Evolutionary conservation across 2,329 filamentous ascomycete genomes (phyloP), one percentile per base, ranked within the genome.

Genomic region (Akanthomyces lecanii): DNA sequence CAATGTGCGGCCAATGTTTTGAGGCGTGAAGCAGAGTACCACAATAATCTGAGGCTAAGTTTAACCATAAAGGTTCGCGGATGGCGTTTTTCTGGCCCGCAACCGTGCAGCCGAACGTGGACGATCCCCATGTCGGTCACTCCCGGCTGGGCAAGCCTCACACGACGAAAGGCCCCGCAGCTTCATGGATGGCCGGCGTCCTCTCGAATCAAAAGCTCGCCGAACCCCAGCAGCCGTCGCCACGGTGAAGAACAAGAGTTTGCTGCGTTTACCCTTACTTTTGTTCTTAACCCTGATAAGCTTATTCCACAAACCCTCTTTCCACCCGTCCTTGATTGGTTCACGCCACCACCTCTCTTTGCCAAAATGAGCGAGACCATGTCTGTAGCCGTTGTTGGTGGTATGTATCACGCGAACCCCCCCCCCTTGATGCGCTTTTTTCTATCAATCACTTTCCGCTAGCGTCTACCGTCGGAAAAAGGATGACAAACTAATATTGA

Each of bases 361-460:
- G 50, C 48, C 36, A 54, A 16, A 25, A 61, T 61, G 58, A 52
- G 36, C 30, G 58, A 61, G 30, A 30, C 33, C 53, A 67, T 64
- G 45, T 59, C 56, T n/a, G 63, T 67, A 21, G 63, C 59, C 16
- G 45, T 67, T 30, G 55, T 67, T 36, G 64, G 66, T 23, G 62
- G 64, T 65, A 45, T 45, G 64, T 53, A 56, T 48, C 51, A 40
- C 47, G 23, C 47, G 28, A 51, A 11, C 33, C 33, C 33, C 36
- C 42, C 40, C 47, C 30, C 44, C 16, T 36, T 21, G 21, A 18
- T 28, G 33, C 23, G 1, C 1, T 28, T 30, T 59, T 28, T 23
- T n/a, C 4, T 44, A 33, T 30, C 8, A 36, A 54, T 47, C 25
- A n/a, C n/a, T 23, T 28, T 47, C 14, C 36, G 25, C 36, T 33